Evolutionary conservation across 768 basidiomycete genomes (phyloP).

Genomic region (Cantharellus cinnabarinus): DNA sequence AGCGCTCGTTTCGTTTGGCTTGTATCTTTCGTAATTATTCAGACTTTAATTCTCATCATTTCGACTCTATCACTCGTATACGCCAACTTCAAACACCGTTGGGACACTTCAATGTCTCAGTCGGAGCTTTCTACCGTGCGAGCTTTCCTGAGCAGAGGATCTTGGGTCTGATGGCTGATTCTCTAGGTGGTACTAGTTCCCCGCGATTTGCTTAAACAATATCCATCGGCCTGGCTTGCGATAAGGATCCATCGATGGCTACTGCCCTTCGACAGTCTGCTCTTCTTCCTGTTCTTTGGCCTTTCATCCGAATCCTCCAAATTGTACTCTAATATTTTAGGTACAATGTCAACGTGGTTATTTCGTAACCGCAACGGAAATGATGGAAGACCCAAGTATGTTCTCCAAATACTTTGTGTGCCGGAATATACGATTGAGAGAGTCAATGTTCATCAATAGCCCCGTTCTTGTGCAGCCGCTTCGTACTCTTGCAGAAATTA

Average conservation of each 20-base stretch:
- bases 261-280: conserved; percentile 25
- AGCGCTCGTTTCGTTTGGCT: conserved; percentile 9
- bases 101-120: conserved; percentile 9
- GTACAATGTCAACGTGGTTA: too few relatives aligned
- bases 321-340: background rate
- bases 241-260: conserved; percentile 26
- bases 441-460: background rate
- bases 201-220: conserved; percentile 11
- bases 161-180: too few relatives aligned
- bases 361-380: too few relatives aligned
- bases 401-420: background rate
- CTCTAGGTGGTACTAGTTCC: too few relatives aligned
- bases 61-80: conserved; percentile 3
- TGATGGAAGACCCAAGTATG: background rate
- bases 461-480: background rate
- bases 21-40: background rate
- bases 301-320: conserved; percentile 15
- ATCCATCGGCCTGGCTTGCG: conserved; percentile 8
- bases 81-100: background rate
- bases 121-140: background rate
- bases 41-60: too few relatives aligned
- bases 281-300: conserved; percentile 49
- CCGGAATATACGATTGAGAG: background rate
- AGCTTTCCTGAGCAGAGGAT: too few relatives aligned
- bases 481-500: too few relatives aligned